Base-by-base conservation (phyloP, 768 basidiomycete genomes). In the Tulasnella sp. region DNA sequence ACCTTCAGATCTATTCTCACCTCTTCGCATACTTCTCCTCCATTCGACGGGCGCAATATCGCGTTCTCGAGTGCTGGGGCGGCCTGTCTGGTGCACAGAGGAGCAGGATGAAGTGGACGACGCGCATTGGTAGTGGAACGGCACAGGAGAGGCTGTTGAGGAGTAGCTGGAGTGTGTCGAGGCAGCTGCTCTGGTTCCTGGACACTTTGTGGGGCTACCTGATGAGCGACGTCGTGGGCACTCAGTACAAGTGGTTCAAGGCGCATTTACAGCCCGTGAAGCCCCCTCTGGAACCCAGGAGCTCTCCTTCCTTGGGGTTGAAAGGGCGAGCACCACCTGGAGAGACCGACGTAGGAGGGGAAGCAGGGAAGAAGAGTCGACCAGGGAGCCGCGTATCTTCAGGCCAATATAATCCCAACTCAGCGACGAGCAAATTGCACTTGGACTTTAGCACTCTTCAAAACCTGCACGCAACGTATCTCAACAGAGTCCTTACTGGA, bases 111-210 rank as follows among this genome's bases (percentile, higher is more conserved):
- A 78, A 84, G 65, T 92, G 88, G 89, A 91, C 89, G 4, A 84
- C 85, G 3, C 41, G 31, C 12, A 92, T 92, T 68, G 92, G 92
- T 8, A 90, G 90, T 2, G 88, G 85, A 3, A 73, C 68, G 0
- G 76, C 76, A 10, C 78, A 88, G 41, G 77, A 78, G 60, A 75
- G 75, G 52, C 75, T 91, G 19, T 73, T 89, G 59, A 76, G 91
- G 60, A 84, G 82, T 61, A 84, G 85, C 1, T 96, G 92, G 92
- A 89, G 88, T 1, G 78, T 85, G 29, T 84, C 92, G 7, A 73
- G 89, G 66, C 82, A 86, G 66, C 92, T 93, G 91, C 79, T 82
- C 43, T 93, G 90, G 89, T 93, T 92, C 67, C 73, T 94, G 59
- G 90, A 92, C 68, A 83, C 82, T 25, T 67, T 96, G 2, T 72